Conservation (phyloP, 129 eudicot genomes). For the Rutidosis leptorrhynchoides region DNA sequence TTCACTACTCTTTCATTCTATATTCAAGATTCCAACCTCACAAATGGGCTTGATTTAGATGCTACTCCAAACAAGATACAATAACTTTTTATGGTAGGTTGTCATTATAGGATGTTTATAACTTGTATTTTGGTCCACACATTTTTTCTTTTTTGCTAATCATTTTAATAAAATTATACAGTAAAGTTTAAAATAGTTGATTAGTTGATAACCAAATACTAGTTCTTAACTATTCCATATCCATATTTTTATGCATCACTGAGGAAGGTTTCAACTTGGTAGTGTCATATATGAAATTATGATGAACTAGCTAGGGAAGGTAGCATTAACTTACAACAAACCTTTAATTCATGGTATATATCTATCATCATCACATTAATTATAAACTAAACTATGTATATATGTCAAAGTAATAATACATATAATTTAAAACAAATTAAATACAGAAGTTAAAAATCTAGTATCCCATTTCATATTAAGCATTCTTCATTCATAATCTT, state of each 20-base stretch:
- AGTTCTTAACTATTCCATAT: background rate
- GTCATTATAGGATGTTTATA: background rate
- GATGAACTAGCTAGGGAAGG: conserved; percentile 33
- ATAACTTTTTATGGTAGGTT: background rate
- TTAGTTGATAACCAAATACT: background rate
- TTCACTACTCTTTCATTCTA: background rate
- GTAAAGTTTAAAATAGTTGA: background rate
- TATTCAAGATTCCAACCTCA: background rate
- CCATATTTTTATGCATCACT: background rate
- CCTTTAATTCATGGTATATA: background rate
- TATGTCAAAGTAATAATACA: background rate
- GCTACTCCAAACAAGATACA: too few relatives aligned
- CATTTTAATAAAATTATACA: too few relatives aligned
- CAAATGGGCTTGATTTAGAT: background rate
- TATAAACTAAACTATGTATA: background rate
- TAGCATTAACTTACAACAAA: background rate
- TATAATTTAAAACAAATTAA: background rate
- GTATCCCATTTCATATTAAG: background rate
- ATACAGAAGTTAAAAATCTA: background rate
- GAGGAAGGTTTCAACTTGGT: conserved; percentile 23
- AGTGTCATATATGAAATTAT: conserved; percentile 8
- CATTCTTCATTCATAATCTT: background rate
- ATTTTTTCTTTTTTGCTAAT: background rate
- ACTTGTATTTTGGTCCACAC: background rate
- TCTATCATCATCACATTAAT: conserved; percentile 11